A percentile compares a stretch with the other conserved stretches of the same genome.
Evolutionary conservation across 208 protist species (phyloP).

Genomic region (Trypanosoma cruzi): DNA sequence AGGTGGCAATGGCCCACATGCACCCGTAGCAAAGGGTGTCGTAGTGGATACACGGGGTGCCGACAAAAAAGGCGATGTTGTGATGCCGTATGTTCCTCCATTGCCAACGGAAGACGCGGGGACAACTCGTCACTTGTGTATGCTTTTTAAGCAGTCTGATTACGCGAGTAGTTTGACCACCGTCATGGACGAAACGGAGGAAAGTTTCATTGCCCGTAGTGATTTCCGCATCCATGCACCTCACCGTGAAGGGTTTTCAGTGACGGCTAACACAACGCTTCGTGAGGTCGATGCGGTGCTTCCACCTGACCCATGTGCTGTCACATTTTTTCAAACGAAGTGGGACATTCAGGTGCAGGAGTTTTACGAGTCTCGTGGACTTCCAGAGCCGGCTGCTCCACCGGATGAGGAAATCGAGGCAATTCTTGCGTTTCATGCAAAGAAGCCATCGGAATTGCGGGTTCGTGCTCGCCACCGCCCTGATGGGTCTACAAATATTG

Average conservation of each 20-base stretch:
- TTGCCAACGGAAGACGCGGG: conserved; percentile 91
- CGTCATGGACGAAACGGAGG: conserved; percentile 35
- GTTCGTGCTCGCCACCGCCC: conserved; percentile 84
- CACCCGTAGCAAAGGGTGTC: conserved; percentile 2
- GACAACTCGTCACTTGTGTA: conserved; percentile 81
- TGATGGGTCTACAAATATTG: conserved; percentile 86
- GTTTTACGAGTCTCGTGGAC: conserved; percentile 77
- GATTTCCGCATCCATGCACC: conserved; percentile 70
- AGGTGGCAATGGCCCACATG: not conserved
- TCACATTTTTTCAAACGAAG: conserved; percentile 90
- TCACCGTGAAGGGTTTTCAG: conserved; percentile 12
- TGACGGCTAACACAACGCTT: conserved; percentile 40
- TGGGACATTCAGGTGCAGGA: conserved; percentile 95
- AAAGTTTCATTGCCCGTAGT: conserved; percentile 51
- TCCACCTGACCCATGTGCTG: conserved; percentile 52
- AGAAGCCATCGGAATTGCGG: conserved; percentile 52
- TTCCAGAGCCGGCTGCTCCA: conserved; percentile 77
- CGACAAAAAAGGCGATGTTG: conserved; percentile 61
- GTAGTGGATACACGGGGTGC: conserved; percentile 15
- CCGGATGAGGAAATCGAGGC: conserved; percentile 78
- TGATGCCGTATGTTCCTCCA: conserved; percentile 82
- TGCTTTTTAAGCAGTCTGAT: conserved; percentile 73
- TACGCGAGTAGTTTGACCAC: conserved; percentile 35
- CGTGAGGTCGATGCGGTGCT: conserved; percentile 56
- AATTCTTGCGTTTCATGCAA: conserved; percentile 82